Base-by-base conservation (phyloP, 345 rosid genomes). In the Cochlearia excelsa region DNA sequence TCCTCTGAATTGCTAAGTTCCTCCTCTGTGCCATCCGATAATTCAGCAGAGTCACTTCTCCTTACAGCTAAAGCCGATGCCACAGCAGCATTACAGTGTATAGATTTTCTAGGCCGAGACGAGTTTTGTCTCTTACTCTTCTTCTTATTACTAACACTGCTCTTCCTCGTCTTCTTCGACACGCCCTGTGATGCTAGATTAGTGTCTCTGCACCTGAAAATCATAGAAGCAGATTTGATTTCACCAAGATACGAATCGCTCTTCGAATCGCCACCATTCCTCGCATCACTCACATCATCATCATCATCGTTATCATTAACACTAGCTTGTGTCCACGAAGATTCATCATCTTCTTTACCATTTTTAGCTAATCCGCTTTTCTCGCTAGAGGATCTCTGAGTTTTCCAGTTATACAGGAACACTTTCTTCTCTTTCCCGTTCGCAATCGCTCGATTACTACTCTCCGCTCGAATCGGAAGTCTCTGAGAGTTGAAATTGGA, bases 361-460 rank as follows among this genome's bases (percentile, higher is more conserved):
- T 79, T 74, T 30, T 63, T 72, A 34, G 73, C 78, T 51, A 70
- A 30, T 9, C 74, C 82, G 29, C 80, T 75, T 52, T 72, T 79
- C 55, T 79, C 86, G 30, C 75, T 71, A 30, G 91, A 81, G 33
- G 85, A 84, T 63, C 72, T 85, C 44, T 80, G 83, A 51, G 76
- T 68, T 65, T 80, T 88, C 98, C 95, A 88, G 60, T 91, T 91
- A 63, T 86, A 74, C 63, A 91, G 76, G 51, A 86, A 88, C 30
- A 86, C 90, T 26, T 61, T 76, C 70, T 82, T 83, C 63, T 83
- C 87, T 54, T 77, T 79, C 29, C 77, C 78, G 30, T 63, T 50
- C 8, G 26, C 54, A 50, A 30, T n/a, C 54, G 48, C 48, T 10
- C 58, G 67, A 11, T 51, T 31, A 61, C 42, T 59, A 61, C 37